Evolutionary conservation across 148 eudicot species (phyloP), one percentile per base, ranked within the genome.

Genomic region (Vaccinium darrowii): DNA sequence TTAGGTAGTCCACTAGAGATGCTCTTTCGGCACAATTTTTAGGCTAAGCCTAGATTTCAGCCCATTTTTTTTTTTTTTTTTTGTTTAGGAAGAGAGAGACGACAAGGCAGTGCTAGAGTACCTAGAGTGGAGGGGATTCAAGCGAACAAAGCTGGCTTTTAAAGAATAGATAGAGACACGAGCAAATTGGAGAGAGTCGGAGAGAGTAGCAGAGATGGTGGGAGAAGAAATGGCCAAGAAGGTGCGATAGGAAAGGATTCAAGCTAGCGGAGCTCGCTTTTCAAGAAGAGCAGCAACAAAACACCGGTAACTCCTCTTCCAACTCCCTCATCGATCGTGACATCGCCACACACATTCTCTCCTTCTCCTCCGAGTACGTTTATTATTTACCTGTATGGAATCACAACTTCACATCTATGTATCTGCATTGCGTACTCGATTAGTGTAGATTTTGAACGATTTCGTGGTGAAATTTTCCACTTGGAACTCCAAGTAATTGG

Each of bases 181-280:
- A 30, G 33, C 33, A 30, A 30, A 30, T 30, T 1, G 33, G 33
- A 30, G 33, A 30, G 33, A 30, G 33, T 30, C 72, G 56, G 73
- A 56, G 79, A 47, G 54, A 76, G 78, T 30, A 30, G 33, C 33
- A 82, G 77, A 2, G 84, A 94, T 94, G 98, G 99, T 91, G 74
- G 98, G 89, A 77, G 97, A 93, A 75, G 92, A 92, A 67, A 89
- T 94, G 60, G 97, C 93, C 84, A 96, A 93, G 87, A 93, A 90
- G 63, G 97, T 96, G 87, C 27, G 92, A 92, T 90, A 94, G 92
- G 90, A 96, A 91, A 89, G 99, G 99, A 50, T 93, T 94, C 74
- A 94, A 88, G 87, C 95, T 92, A 82, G 91, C 93, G 1, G 97
- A 94, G 81, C 92, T 92, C 81, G 91, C 92, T 86, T 91, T 93